Evolutionary conservation across 2,329 filamentous ascomycete genomes (phyloP), one percentile per base, ranked within the genome.

Genomic region (Cladobotryum protrusum): DNA sequence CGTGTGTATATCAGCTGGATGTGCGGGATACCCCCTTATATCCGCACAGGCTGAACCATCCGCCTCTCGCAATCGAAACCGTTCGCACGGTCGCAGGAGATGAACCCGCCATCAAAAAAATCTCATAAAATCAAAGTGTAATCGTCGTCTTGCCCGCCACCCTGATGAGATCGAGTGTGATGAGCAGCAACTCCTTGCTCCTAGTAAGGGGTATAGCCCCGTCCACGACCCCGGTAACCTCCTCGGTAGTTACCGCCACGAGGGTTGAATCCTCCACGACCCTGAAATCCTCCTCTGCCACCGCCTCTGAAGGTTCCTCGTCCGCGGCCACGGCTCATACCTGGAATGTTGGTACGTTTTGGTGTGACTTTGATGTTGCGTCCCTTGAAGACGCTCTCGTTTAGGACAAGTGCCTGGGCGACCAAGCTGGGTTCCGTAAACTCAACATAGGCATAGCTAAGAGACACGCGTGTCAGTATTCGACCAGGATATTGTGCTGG

Each of bases 381-480:
- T 55, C 89, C 91, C 63, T 93, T 90, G 73, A 99, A 96, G 51
- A 95, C 79, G 69, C 90, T 96, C 72, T 99, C 93, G 68, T 99
- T 97, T 51, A 99, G 77, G 37, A 97, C 90, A 54, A 99, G 79
- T 20, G 93, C 93, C 68, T 95, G 89, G 43, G 89, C 89, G 56
- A 99, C 92, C 54, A 96, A 78, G 70, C 83, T 91, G 44, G 93
- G 90, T 72, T 97, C 93, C 53, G 89, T 86, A 67, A 99, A 99
- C 72, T 99, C 93, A 62, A 99, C 93, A 72, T 99, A 99, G 64
- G 93, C 93, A 73, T 99, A 99, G 57, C 91, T 96, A 71, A 49
- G 58, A 43, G 34, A 14, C 34, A 14, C 6, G 15, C 15, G n/a
- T 9, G 24, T 52, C n/a, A 52, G 49, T 12, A 29, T 19, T 8